Evolutionary conservation across 83 land plant species (phyloP).

Genomic region (Thuja plicata): DNA sequence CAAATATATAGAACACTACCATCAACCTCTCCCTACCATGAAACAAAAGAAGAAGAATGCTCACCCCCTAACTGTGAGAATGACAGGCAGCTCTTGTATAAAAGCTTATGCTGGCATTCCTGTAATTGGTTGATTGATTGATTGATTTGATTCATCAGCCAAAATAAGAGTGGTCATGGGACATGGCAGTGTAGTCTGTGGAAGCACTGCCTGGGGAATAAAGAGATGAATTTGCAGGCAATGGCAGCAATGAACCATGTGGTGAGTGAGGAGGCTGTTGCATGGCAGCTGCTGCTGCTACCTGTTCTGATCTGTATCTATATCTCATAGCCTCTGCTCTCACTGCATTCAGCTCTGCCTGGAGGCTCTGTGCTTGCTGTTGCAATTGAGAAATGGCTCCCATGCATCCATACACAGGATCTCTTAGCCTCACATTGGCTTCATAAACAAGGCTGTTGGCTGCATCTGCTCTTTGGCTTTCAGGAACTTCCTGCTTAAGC

Average conservation of each 20-base stretch:
- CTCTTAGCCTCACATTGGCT: slow-evolving; percentile 53
- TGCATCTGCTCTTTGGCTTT: slow-evolving; percentile 52
- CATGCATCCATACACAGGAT: slow-evolving; percentile 66
- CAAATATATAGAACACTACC: slow-evolving; percentile 5
- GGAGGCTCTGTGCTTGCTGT: slow-evolving; percentile 53
- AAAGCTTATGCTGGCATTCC: not conserved
- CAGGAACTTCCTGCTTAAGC: slow-evolving; percentile 48
- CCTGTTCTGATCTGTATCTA: slow-evolving; percentile 21
- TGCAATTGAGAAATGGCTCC: slow-evolving; percentile 56
- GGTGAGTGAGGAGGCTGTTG: slow-evolving; percentile 5
- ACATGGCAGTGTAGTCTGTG: slow-evolving; percentile 10
- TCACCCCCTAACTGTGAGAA: not conserved
- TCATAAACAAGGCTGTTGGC: slow-evolving; percentile 69
- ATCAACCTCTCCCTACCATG: not conserved
- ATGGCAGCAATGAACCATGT: slow-evolving; percentile 10
- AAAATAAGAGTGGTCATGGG: slow-evolving; percentile 9
- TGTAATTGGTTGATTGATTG: not conserved
- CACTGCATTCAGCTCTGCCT: slow-evolving; percentile 41
- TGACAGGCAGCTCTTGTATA: not conserved
- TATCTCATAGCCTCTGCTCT: slow-evolving; percentile 42
- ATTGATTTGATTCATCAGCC: not conserved
- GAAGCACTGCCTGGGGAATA: slow-evolving; percentile 14
- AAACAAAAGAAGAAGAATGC: slow-evolving; percentile 8
- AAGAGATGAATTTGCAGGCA: slow-evolving; percentile 6
- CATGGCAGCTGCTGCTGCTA: slow-evolving; percentile 10